These are phyloP conservation scores for Suillus alpinus DNA, from an alignment of 768 basidiomycete genomes.

Conservation along the genomic window DNA sequence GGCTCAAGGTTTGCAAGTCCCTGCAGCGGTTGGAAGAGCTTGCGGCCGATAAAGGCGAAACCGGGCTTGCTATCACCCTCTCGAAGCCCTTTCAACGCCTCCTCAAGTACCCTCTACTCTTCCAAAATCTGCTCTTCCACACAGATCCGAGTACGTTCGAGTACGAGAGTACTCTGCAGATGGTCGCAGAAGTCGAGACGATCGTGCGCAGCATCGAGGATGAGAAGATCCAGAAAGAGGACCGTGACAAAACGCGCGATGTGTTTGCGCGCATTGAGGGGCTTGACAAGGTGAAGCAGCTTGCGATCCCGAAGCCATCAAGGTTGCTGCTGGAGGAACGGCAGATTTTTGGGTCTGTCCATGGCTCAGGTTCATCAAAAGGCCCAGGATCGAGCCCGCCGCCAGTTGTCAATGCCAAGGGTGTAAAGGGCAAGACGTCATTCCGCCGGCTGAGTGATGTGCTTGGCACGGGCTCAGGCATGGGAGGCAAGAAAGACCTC, in stretches of 20 bases:
- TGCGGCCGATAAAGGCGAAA: slow-evolving; percentile 87
- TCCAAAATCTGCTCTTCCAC: slow-evolving; percentile 95
- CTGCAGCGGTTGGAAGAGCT: slow-evolving; percentile 75
- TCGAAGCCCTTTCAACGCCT: slow-evolving; percentile 97
- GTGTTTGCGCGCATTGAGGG: slow-evolving; percentile 96
- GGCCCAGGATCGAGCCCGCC: slow-evolving; percentile 34
- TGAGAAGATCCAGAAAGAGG: slow-evolving; percentile 96
- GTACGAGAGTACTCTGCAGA: slow-evolving; percentile 92
- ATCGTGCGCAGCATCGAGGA: slow-evolving; percentile 98
- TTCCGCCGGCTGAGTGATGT: slow-evolving; percentile 90
- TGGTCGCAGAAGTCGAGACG: slow-evolving; percentile 96
- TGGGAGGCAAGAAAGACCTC: slow-evolving; percentile 75
- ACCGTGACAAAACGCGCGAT: slow-evolving; percentile 92
- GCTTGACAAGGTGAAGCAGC: slow-evolving; percentile 87
- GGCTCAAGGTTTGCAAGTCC: slow-evolving; percentile 73
- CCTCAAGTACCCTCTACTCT: slow-evolving; percentile 94
- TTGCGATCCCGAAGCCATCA: slow-evolving; percentile 88
- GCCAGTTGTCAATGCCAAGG: slow-evolving; percentile 41
- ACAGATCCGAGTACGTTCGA: slow-evolving; percentile 97
- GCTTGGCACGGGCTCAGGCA: slow-evolving; percentile 54
- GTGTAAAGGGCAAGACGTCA: slow-evolving; percentile 78
- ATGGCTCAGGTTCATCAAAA: slow-evolving; percentile 17
- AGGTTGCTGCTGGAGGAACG: slow-evolving; percentile 85
- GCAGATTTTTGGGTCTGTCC: slow-evolving; percentile 35
- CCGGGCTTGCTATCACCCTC: slow-evolving; percentile 89